Base-by-base conservation (phyloP, 306 rosid species). In the Myrica gale region DNA sequence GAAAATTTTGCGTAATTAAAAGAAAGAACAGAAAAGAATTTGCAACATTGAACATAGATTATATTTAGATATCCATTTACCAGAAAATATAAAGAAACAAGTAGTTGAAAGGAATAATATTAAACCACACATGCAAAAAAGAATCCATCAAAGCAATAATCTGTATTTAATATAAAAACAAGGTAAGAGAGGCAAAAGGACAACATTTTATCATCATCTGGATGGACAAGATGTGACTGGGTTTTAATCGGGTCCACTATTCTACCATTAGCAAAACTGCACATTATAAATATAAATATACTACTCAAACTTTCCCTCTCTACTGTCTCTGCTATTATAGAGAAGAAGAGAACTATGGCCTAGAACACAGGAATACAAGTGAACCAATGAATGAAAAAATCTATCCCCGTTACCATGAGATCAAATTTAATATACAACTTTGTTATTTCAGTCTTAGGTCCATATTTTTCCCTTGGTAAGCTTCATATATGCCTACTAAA, bases 81-180 rank as follows among this genome's bases (percentile, higher is more conserved):
- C 70, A 42, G 8, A 7, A 42, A 66, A n/a, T 32, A 66, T 5
- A 42, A 32, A 66, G 19, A 32, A 12, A 61, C 39, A 66, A 41
- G 26, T 66, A 7, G 50, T n/a, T 44, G 9, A 41, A 42, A 9
- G 70, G 11, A 66, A 63, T 42, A n/a, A 66, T 66, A 42, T 32
- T 32, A 32, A 32, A 32, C 37, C 37, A 32, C 32, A 26, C 37
- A 32, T 32, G 37, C 3, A 32, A 32, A 39, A 63, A 6, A 63
- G 46, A 39, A 63, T 42, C 70, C 50, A 66, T n/a, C 70, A 66
- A 17, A 37, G 50, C 70, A 32, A 32, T 42, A 65, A 66, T 15
- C 70, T 41, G 21, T 17, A 39, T 65, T 17, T 39, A 41, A 23
- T 44, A 37, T 48, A 9, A 23, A 17, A 66, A 42, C 32, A 66